phyloP scores from a whole-genome alignment of 2,329 filamentous ascomycete species.

The Lecanicillium sp. region DNA sequence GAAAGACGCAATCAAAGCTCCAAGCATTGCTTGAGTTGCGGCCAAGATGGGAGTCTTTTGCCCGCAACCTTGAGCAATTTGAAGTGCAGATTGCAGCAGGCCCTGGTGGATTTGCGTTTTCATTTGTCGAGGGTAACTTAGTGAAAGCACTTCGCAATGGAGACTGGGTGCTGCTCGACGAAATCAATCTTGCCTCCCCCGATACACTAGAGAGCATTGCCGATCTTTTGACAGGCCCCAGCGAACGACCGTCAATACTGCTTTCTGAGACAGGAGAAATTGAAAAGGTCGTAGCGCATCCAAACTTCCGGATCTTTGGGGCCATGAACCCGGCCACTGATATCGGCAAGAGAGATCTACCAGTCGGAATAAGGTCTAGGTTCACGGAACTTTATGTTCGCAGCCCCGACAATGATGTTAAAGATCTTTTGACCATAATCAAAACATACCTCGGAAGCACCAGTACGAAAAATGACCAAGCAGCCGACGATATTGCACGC shows the following conservation, averaged over 20 bases:
- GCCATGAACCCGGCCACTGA: conserved; percentile 99
- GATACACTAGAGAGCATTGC: conserved; percentile 93
- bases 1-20: conserved; percentile 59
- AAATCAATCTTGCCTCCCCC: conserved; percentile 91
- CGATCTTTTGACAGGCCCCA: conserved; percentile 70
- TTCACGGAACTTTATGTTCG: conserved; percentile 96
- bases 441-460: conserved; percentile 74
- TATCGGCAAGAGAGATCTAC: conserved; percentile 89
- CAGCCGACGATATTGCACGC: conserved; percentile 71
- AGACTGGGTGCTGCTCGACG: conserved; percentile 93
- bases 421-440: conserved; percentile 82
- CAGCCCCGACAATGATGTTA: conserved; percentile 77
- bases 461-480: conserved; percentile 62
- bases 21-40: conserved; percentile 49
- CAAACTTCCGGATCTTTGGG: conserved; percentile 90
- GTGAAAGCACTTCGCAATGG: conserved; percentile 93
- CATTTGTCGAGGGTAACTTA: conserved; percentile 92
- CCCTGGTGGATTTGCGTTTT: conserved; percentile 77
- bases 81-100: conserved; percentile 69
- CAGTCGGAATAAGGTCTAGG: conserved; percentile 76
- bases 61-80: conserved; percentile 65
- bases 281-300: conserved; percentile 80
- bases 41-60: conserved; percentile 74
- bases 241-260: conserved; percentile 70
- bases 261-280: conserved; percentile 91